Base-by-base conservation (phyloP, 495 filamentous ascomycete genomes). In the Hamigera avellanea region DNA sequence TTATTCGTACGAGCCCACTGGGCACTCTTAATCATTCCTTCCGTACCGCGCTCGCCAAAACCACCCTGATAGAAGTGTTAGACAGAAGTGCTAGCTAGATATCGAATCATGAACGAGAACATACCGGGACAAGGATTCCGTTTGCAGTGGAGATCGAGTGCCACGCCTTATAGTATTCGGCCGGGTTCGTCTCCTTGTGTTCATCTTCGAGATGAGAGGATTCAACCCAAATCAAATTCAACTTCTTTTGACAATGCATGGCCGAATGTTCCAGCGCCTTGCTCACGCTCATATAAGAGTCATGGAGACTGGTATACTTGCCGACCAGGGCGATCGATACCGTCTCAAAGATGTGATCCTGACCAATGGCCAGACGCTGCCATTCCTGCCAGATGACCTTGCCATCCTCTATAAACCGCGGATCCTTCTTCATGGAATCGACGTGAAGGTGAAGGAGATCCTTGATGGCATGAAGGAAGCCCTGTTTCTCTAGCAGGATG, bases 211-310 rank as follows among this genome's bases (percentile, higher is more conserved):
- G 75, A 40, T 89, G 72, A 45, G 80, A 75, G 2, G 89, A 73
- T 48, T 95, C 85, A 15, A 96, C 80, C 78, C 78, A 89, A 33
- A 80, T 64, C 23, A 95, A 56, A 34, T 87, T 71, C 13, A 98
- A 69, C 51, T 89, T 91, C 37, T 76, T 75, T 27, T 69, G 62
- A 57, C 84, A 89, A 23, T 73, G 70, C 91, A 98, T 98, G 2
- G 88, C 72, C 2, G 83, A 75, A 56, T 96, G 91, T 55, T 96
- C 91, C 2, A 98, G 66, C 0, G 85, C 70, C 54, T 94, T 95
- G 48, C 72, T 69, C 15, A 93, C 81, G 39, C 70, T 80, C 21
- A 89, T 66, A 49, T 96, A 96, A 4, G 80, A 73, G 56, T 98
- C 91, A 27, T 86, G 78, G 14, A 87, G 72, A 12, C 73, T 67